Evolutionary conservation across 2,329 filamentous ascomycete genomes (phyloP), one percentile per base, ranked within the genome.

Genomic region (Mollisia scopiformis): DNA sequence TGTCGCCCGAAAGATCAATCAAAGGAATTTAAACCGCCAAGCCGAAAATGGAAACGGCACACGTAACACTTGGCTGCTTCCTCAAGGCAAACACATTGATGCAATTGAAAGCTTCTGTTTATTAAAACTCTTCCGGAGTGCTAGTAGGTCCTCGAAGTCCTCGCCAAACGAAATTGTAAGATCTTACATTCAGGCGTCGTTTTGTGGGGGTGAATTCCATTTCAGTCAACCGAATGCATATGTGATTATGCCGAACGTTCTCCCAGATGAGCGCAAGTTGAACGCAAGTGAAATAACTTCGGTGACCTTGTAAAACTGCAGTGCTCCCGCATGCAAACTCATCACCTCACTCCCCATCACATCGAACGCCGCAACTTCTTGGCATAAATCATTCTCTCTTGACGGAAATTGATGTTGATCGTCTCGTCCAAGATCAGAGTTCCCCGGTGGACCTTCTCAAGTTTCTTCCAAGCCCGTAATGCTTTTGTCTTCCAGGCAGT

Each of bases 341-440:
- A n/a, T n/a, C n/a, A n/a, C n/a, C n/a, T n/a, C n/a, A n/a, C n/a
- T n/a, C n/a, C n/a, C n/a, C n/a, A 51, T 28, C 11, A 53, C 49
- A 54, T 28, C 50, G 49, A 30, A 2, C 41, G 46, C 16, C 52
- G 35, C 25, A 65, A 41, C 23, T 47, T 56, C n/a, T 63, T 63
- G 58, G 61, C 50, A 30, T 62, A 62, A 21, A 64, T 61, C 16
- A 62, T 57, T 25, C 64, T 52, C 49, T 66, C 64, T 19, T 61
- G 59, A 13, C 57, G 50, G 28, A 66, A 62, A 47, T 64, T 66
- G 14, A 59, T 57, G 30, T 61, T 46, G 46, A 66, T 62, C 23
- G 57, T 64, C 41, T 56, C 55, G 27, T 66, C 62, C 37, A 66
- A 35, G 30, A 62, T 39, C 23, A 39, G 25, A 51, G 57, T 51